Percentiles rank a stretch among this genome's conserved stretches.
These are phyloP conservation scores for Russula ochroleuca DNA, from an alignment of 768 basidiomycete species.

Conservation along the genomic window DNA sequence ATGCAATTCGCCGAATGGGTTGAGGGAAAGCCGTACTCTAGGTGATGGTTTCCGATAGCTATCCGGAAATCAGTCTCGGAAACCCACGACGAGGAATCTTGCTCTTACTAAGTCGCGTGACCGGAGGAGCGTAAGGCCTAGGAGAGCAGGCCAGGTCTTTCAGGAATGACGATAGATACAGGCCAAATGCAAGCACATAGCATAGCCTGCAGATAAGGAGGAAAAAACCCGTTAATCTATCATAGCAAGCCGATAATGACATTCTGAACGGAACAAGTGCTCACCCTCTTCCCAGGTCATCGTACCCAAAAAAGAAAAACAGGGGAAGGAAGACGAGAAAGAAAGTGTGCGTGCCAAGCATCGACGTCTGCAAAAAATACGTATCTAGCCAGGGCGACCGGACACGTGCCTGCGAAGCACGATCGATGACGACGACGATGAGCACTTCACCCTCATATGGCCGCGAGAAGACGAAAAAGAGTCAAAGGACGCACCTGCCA, in stretches of 20 bases:
- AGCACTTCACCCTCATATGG: background rate
- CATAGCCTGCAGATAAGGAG: constrained; percentile 47
- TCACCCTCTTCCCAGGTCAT: constrained; percentile 67
- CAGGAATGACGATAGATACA: constrained; percentile 80
- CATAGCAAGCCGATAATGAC: background rate
- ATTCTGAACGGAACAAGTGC: constrained; percentile 28
- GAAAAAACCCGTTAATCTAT: constrained; percentile 10
- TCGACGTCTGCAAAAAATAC: constrained; percentile 81
- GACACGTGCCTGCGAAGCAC: constrained; percentile 42
- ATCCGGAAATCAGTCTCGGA: background rate
- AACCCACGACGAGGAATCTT: background rate
- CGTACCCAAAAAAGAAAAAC: constrained; percentile 84
- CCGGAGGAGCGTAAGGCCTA: constrained; percentile 85
- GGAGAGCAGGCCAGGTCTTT: constrained; percentile 92
- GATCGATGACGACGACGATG: background rate
- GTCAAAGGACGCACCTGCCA: constrained; percentile 52
- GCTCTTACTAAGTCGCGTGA: constrained; percentile 76
- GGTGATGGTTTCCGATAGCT: constrained; percentile 77
- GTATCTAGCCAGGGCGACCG: constrained; percentile 65
- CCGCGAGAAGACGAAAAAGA: background rate
- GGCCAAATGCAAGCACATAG: constrained; percentile 68
- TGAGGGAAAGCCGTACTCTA: constrained; percentile 94
- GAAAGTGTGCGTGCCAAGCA: constrained; percentile 83
- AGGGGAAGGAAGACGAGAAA: constrained; percentile 88
- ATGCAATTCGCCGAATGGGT: constrained; percentile 91